These are phyloP conservation scores for Picea sitchensis DNA, from an alignment of 75 land plant species.

Conservation along the genomic window DNA sequence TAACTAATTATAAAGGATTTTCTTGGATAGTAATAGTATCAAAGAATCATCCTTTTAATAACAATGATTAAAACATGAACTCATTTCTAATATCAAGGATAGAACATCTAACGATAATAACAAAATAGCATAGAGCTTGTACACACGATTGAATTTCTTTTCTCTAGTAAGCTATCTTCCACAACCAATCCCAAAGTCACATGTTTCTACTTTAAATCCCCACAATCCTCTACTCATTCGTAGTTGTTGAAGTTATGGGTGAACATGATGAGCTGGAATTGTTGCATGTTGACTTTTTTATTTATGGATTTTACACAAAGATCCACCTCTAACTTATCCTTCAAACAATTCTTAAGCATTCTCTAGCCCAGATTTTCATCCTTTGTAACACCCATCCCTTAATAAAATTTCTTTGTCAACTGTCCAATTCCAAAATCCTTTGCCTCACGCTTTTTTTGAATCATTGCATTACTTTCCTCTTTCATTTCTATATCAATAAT, in stretches of 20 bases:
- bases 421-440: constrained; percentile 1
- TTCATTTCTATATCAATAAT: not conserved
- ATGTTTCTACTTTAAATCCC: not conserved
- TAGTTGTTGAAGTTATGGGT: not conserved
- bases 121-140: not conserved
- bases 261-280: not conserved
- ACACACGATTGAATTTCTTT: not conserved
- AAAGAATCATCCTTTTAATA: not conserved
- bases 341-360: not conserved
- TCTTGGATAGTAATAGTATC: constrained; percentile 20
- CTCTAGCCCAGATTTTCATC: not conserved
- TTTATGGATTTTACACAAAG: not conserved
- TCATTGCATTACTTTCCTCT: not conserved
- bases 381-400: not conserved
- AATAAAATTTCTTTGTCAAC: not conserved
- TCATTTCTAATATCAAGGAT: not conserved
- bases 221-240: not conserved
- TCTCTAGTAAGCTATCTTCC: not conserved
- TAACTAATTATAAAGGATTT: constrained; percentile 17
- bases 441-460: not conserved
- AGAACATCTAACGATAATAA: not conserved
- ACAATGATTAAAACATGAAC: not conserved
- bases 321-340: not conserved
- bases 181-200: not conserved
- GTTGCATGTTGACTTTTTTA: not conserved